Evolutionary conservation across 495 filamentous ascomycete genomes (phyloP).

Genomic region (Rostrohypoxylon terebratum): DNA sequence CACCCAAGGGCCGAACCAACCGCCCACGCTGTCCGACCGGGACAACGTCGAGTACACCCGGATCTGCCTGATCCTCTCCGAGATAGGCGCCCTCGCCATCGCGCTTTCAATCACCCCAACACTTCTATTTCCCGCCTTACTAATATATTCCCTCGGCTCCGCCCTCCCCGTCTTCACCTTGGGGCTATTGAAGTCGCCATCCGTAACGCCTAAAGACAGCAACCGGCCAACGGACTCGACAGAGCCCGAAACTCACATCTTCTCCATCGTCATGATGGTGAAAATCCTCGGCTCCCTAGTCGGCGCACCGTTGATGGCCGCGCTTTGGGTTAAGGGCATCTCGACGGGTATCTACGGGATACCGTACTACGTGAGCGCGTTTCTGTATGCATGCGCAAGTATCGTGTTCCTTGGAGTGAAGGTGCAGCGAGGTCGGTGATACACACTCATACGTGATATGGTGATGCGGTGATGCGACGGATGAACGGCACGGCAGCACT

Average conservation of each 20-base stretch:
- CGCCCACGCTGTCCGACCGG: conserved; percentile 44
- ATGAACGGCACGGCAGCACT: background rate
- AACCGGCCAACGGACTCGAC: conserved; percentile 22
- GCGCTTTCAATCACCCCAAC: conserved; percentile 48
- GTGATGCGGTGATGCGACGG: background rate
- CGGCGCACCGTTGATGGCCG: conserved; percentile 57
- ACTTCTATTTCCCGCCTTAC: conserved; percentile 53
- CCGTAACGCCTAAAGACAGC: conserved; percentile 40
- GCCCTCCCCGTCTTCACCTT: conserved; percentile 60
- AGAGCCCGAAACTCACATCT: conserved; percentile 52
- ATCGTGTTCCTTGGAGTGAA: conserved; percentile 39
- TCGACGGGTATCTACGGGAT: conserved; percentile 27
- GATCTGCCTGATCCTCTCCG: conserved; percentile 54
- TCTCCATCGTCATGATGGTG: conserved; percentile 61
- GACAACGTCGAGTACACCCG: conserved; percentile 50
- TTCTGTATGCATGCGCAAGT: conserved; percentile 50
- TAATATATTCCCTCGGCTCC: conserved; percentile 58
- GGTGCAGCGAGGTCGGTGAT: conserved; percentile 22
- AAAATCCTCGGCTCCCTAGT: conserved; percentile 57
- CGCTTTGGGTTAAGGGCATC: conserved; percentile 51
- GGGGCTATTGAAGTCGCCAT: conserved; percentile 54
- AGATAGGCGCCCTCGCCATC: conserved; percentile 56
- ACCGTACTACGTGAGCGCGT: conserved; percentile 48
- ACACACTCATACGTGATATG: background rate
- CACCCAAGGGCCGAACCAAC: conserved; percentile 20